A percentile compares a stretch with the other conserved stretches of the same genome.
phyloP scores from a whole-genome alignment of 2,329 filamentous ascomycete species.

The Elsinoe fawcettii region DNA sequence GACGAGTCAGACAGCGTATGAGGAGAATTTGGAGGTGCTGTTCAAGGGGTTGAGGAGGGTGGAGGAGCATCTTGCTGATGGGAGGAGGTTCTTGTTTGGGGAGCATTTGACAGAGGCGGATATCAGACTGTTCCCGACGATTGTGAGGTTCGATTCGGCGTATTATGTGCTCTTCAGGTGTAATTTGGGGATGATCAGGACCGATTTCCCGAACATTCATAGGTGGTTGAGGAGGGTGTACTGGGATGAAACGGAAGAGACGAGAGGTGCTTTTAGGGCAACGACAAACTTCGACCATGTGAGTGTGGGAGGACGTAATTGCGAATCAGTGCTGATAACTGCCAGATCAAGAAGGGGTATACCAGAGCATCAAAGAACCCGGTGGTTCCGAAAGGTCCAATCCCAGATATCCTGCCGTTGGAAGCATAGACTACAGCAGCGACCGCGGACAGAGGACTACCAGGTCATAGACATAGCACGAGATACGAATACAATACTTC shows the following conservation, averaged over 20 bases:
- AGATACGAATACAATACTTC: too few species aligned
- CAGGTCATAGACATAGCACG: too few species aligned
- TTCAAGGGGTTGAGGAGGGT: conserved; percentile 71
- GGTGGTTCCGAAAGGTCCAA: conserved; percentile 23
- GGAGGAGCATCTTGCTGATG: conserved; percentile 58
- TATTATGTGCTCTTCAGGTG: conserved; percentile 85
- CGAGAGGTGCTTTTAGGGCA: conserved; percentile 37
- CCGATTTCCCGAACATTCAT: conserved; percentile 48
- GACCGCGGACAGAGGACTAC: neutral
- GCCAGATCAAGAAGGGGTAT: conserved; percentile 25
- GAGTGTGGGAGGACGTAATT: conserved; percentile 18
- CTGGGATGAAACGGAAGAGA: conserved; percentile 38
- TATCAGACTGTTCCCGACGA: conserved; percentile 62
- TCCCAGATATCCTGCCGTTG: conserved; percentile 23
- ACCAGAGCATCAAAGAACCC: conserved; percentile 18
- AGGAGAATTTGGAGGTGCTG: conserved; percentile 60
- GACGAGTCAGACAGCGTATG: conserved; percentile 74
- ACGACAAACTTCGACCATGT: conserved; percentile 38
- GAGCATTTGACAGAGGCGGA: conserved; percentile 71
- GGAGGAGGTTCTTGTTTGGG: conserved; percentile 63
- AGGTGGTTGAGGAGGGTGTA: conserved; percentile 42
- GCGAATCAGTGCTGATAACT: conserved; percentile 8
- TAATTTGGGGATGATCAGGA: conserved; percentile 55
- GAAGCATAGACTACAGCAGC: conserved; percentile 36
- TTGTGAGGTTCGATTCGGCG: conserved; percentile 63